A percentile compares a stretch with the other conserved stretches of the same genome.
Evolutionary conservation across 768 basidiomycete genomes (phyloP).

Genomic region (Suillus subalutaceus): DNA sequence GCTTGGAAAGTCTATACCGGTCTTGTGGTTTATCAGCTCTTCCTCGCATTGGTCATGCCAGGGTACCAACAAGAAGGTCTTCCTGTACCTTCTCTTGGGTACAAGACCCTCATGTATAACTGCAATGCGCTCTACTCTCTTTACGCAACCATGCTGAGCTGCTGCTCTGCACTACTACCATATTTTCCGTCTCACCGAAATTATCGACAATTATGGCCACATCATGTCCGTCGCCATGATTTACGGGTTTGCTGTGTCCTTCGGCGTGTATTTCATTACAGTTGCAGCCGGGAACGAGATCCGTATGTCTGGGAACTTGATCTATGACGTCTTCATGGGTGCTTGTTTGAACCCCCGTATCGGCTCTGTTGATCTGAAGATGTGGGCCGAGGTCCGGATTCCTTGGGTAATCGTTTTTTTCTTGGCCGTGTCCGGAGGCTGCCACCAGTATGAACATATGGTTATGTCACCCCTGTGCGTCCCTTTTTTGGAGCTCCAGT

Average conservation of each 20-base stretch:
- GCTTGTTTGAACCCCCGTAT: conserved; percentile 91
- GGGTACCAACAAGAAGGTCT: conserved; percentile 94
- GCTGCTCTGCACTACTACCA: conserved; percentile 73
- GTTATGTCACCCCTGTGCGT: conserved; percentile 88
- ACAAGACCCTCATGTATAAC: conserved; percentile 93
- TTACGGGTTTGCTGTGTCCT: conserved; percentile 81
- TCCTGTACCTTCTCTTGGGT: conserved; percentile 91
- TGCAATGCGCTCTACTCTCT: conserved; percentile 91
- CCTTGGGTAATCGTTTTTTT: conserved; percentile 98
- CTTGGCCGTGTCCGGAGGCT: conserved; percentile 87
- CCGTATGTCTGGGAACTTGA: conserved; percentile 92
- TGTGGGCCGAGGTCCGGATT: conserved; percentile 97
- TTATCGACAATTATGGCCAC: conserved; percentile 95
- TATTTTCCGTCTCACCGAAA: conserved; percentile 89
- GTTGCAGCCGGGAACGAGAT: conserved; percentile 79
- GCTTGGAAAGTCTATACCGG: conserved; percentile 91
- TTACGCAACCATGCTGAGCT: conserved; percentile 80
- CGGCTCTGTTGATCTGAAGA: conserved; percentile 91
- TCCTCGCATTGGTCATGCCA: conserved; percentile 88
- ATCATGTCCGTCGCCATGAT: conserved; percentile 97
- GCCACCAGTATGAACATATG: conserved; percentile 95
- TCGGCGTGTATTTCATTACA: conserved; percentile 79
- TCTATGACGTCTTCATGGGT: conserved; percentile 98
- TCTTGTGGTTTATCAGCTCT: conserved; percentile 85
- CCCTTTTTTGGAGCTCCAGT: neutral